These are phyloP conservation scores for Cetraspora pellucida DNA, from an alignment of 192 early-diverging fungal genomes.

Conservation along the genomic window DNA sequence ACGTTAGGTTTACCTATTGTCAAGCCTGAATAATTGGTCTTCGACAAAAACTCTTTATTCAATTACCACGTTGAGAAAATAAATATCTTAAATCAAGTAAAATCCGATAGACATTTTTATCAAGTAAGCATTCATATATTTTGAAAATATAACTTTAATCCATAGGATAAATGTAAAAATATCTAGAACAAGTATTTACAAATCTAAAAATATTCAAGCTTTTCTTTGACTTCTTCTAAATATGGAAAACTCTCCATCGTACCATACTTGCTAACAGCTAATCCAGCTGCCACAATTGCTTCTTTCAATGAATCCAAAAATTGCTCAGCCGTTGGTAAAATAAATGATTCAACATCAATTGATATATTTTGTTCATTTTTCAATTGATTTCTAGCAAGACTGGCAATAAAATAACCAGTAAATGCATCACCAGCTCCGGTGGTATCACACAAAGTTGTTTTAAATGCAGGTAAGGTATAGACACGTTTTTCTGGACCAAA, in stretches of 20 bases:
- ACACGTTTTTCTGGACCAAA: constrained; percentile 46
- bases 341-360: too few relatives aligned
- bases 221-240: constrained; percentile 42
- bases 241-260: constrained; percentile 70
- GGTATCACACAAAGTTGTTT: constrained; percentile 56
- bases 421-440: constrained; percentile 71
- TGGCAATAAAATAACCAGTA: constrained; percentile 67
- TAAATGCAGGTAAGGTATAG: constrained; percentile 47
- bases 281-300: constrained; percentile 65
- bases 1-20: too few relatives aligned
- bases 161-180: too few relatives aligned
- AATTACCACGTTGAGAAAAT: too few relatives aligned
- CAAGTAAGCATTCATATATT: too few relatives aligned
- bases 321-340: constrained; percentile 31
- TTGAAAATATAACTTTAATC: too few relatives aligned
- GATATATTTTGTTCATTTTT: constrained; percentile 13
- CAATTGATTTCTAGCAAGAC: constrained; percentile 50
- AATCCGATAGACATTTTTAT: too few relatives aligned
- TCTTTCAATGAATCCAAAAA: constrained; percentile 55
- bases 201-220: not conserved
- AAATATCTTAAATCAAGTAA: too few relatives aligned
- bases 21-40: too few relatives aligned
- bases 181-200: too few relatives aligned
- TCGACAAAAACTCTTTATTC: too few relatives aligned
- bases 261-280: constrained; percentile 66